Evolutionary conservation across 2,329 filamentous ascomycete genomes (phyloP), one percentile per base, ranked within the genome.

Genomic region (Sclerotinia subarctica): DNA sequence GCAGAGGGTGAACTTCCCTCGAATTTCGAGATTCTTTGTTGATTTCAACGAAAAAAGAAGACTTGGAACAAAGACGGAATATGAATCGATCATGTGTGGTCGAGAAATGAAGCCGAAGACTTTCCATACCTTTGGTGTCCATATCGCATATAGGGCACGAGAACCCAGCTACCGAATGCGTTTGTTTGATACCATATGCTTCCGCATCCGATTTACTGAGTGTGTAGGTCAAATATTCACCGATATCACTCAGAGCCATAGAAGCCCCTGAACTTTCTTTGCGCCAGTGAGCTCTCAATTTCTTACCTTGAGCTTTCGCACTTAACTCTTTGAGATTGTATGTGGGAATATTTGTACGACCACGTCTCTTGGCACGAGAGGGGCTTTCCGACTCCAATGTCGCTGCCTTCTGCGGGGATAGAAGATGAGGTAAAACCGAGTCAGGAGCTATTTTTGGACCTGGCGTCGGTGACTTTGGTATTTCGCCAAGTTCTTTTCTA

Each of bases 291-390:
- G 82, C 83, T 70, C 80, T 81, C 24, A 76, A 74, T 54, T 83
- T 82, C 71, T 81, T 84, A 5, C 85, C 85, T 64, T 85, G 81
- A 7, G 85, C 84, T 72, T 85, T 83, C 72, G 86, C 84, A 75
- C 83, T 88, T 21, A 88, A 77, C 17, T 83, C 79, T 74, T 87
- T 88, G 49, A 88, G 76, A 71, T 89, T 89, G 74, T 89, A 89
- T n/a, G 47, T 64, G 29, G 82, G 81, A 15, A 71, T 11, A 19
- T 73, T 71, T 62, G 67, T 69, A 10, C 64, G 66, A 32, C 74
- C 70, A 17, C 68, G 70, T 63, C 75, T 73, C 19, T 70, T 68
- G 35, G 68, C 68, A 52, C 74, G 73, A 32, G 69, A 68, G 19
- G 71, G 69, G 32, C 71, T 74, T n/a, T 71, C 57, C 3, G 42